Evolutionary conservation across 768 basidiomycete genomes (phyloP), one percentile per base, ranked within the genome.

Genomic region (Russula earlei): DNA sequence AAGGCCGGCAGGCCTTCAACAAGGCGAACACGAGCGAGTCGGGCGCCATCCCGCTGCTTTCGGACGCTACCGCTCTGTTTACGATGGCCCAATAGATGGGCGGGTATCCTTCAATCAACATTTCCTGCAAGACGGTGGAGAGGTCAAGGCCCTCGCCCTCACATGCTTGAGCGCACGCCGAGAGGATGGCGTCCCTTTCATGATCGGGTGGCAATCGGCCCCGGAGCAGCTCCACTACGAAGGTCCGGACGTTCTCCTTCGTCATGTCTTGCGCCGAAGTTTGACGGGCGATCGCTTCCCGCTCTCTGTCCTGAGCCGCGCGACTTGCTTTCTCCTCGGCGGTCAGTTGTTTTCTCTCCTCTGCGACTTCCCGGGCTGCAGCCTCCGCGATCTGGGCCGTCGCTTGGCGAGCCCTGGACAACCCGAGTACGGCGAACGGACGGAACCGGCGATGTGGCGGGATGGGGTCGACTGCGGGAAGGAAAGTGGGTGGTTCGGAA

Each of bases 71-170:
- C 64, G 9, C 74, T 75, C 55, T 82, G 83, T 59, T 60, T 20
- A 87, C 68, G 59, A 87, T 80, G 0, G 80, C 81, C 87, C 87
- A 88, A 61, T 87, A 87, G 5, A 88, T 62, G 0, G 84, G 81
- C 0, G 81, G 82, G 61, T 82, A 82, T 0, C 70, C 72, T 62
- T 86, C 86, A 33, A 87, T 79, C 6, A 69, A 77, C 34, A 67
- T 75, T 50, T 85, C 80, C 62, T 86, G 85, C 0, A 88, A 68
- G n/a, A 87, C 64, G 0, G 71, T 59, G 0, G 81, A 73, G 31
- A 86, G 68, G 1, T 80, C 75, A 1, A 86, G 54, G n/a, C 68
- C 68, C 41, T 79, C 72, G 0, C 72, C 63, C 12, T 67, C 62
- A 59, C 85, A 87, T 0, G 81, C 81, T n/a, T 79, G 78, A 4